These are phyloP conservation scores for Mucor irregularis DNA, from an alignment of 371 early-diverging fungal genomes.

Conservation along the genomic window DNA sequence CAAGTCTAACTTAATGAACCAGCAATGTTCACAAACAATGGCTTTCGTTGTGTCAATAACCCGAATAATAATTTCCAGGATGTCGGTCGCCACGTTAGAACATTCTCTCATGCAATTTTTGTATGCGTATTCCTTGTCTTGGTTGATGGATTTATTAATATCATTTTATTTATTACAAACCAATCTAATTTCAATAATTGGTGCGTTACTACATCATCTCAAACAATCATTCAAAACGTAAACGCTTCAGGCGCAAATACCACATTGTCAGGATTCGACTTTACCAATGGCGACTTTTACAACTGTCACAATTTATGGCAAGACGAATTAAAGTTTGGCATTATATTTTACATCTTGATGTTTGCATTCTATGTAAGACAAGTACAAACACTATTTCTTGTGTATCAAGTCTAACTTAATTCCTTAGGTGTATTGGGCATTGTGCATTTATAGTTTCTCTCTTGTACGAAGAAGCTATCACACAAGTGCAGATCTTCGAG, in stretches of 20 bases:
- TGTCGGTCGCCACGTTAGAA: not conserved
- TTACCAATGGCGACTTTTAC: constrained; percentile 17
- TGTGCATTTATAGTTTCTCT: constrained; percentile 20
- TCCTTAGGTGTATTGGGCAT: constrained; percentile 25
- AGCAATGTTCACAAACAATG: constrained; percentile 84
- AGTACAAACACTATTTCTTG: too few species aligned
- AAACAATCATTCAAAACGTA: not conserved
- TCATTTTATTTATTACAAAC: constrained; percentile 26
- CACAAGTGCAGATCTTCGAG: not conserved
- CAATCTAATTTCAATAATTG: constrained; percentile 5
- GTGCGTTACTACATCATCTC: constrained; percentile 17
- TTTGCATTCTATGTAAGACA: constrained; percentile 33
- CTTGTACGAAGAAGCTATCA: constrained; percentile 4
- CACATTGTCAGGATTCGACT: constrained; percentile 3
- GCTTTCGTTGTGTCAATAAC: constrained; percentile 66
- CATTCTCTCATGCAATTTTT: constrained; percentile 26
- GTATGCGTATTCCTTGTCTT: constrained; percentile 27
- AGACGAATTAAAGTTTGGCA: constrained; percentile 32
- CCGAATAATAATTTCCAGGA: not conserved
- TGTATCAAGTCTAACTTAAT: too few species aligned
- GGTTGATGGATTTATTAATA: constrained; percentile 26
- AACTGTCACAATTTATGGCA: constrained; percentile 28
- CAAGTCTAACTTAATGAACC: too few species aligned
- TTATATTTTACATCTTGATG: constrained; percentile 19
- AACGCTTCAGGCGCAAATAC: not conserved